phyloP scores from a whole-genome alignment of 345 rosid species.

The Pelargonium nanum region DNA sequence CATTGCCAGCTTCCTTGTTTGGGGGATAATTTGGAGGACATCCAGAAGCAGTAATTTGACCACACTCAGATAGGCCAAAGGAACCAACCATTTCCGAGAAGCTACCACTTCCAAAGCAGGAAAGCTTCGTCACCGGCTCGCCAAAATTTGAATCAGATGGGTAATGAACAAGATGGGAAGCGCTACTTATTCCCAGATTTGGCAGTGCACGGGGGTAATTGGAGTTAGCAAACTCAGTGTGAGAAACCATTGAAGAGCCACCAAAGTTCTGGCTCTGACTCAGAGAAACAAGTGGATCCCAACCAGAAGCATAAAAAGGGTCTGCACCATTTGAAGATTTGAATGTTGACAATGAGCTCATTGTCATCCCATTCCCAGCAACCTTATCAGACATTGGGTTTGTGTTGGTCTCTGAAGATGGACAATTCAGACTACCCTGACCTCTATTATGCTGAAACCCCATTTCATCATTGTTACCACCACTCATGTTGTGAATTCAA shows the following conservation, averaged over 20 bases:
- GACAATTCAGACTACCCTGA: constrained; percentile 30
- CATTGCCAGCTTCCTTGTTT: constrained; percentile 31
- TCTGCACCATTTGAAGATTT: constrained; percentile 23
- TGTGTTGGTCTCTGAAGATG: constrained; percentile 32
- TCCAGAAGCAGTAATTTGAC: constrained; percentile 21
- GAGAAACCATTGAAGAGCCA: constrained; percentile 44
- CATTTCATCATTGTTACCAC: constrained; percentile 39
- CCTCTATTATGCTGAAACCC: constrained; percentile 35
- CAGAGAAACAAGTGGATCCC: constrained; percentile 56
- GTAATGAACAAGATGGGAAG: constrained; percentile 38
- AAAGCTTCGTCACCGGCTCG: constrained; percentile 41
- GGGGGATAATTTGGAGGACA: constrained; percentile 27
- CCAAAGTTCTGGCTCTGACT: constrained; percentile 32
- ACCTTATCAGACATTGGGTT: constrained; percentile 22
- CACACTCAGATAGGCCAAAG: constrained; percentile 29
- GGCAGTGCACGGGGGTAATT: constrained; percentile 43
- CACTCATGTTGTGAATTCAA: constrained; percentile 38
- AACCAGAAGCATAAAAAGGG: constrained; percentile 53
- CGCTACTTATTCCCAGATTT: constrained; percentile 39
- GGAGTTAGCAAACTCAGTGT: constrained; percentile 37
- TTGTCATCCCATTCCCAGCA: constrained; percentile 27
- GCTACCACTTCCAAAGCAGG: constrained; percentile 45
- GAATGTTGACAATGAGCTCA: constrained; percentile 27
- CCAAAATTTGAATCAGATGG: constrained; percentile 45
- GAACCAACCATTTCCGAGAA: constrained; percentile 44